Evolutionary conservation across 345 rosid genomes (phyloP), one percentile per base, ranked within the genome.

Genomic region (Stellera chamaejasme): DNA sequence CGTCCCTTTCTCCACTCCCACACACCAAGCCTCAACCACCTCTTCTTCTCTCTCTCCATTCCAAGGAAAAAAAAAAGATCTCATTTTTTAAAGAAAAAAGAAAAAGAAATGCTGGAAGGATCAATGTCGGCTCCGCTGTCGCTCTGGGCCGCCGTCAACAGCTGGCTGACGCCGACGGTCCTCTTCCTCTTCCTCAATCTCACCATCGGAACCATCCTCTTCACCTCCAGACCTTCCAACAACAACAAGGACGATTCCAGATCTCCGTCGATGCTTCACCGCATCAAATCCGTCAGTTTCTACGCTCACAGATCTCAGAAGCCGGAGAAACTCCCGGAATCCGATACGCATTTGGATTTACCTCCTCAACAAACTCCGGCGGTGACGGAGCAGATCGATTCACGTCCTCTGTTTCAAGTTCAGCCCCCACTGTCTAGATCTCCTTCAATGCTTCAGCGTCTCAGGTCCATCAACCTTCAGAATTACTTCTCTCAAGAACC

Each of bases 101-200:
- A 0, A 32, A 32, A 23, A 51, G 58, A 72, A 13, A 82, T 84
- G 86, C 54, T 83, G 23, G 83, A 68, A 52, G 79, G 65, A 67
- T 69, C 86, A 5, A 13, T 65, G 26, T 28, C 80, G 14, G 56
- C 76, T 43, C 52, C 66, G n/a, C 78, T 79, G 19, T 78, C 95
- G 42, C 43, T 86, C 62, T 77, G 87, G 76, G 81, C 83, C 42
- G 71, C 82, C 28, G 63, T 86, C 69, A 73, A 68, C 76, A 86
- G 92, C 64, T 86, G 95, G 92, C 80, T 80, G 44, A 85, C 95
- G 11, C 91, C 95, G 0, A 66, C 92, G 27, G 80, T 82, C 11
- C 84, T 86, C 43, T 84, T 90, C 51, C 59, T 84, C 59, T 65
- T 90, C 76, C 92, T 90, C 70, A 83, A 86, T 64, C 49, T 89